phyloP scores from a whole-genome alignment of 345 rosid genomes.

The Moringa oleifera region DNA sequence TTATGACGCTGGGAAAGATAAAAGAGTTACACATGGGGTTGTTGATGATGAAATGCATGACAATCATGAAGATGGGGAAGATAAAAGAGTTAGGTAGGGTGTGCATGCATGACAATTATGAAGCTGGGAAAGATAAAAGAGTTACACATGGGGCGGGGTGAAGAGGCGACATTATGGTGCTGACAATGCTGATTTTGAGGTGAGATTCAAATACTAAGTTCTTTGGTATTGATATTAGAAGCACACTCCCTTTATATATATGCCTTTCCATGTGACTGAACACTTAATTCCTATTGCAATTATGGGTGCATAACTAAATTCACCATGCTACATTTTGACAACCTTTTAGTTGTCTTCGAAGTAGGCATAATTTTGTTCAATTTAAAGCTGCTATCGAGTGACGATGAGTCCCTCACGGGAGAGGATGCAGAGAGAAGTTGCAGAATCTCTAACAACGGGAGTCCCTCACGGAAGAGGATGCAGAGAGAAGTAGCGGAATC shows the following conservation, averaged over 20 bases:
- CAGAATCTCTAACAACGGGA: constrained; percentile 35
- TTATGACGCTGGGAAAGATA: too few relatives aligned
- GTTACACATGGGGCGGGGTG: constrained; percentile 54
- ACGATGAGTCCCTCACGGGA: constrained; percentile 10
- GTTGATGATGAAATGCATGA: constrained; percentile 66
- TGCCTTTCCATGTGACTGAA: too few relatives aligned
- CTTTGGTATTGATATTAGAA: too few relatives aligned
- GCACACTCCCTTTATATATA: too few relatives aligned
- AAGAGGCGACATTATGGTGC: constrained; percentile 38
- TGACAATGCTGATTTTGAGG: constrained; percentile 60
- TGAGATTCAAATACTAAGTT: constrained; percentile 18
- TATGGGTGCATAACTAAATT: too few relatives aligned
- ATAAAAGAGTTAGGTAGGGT: constrained; percentile 20
- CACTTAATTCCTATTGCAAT: too few relatives aligned
- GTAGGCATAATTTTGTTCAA: neutral
- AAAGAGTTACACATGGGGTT: too few relatives aligned
- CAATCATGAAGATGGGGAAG: constrained; percentile 51
- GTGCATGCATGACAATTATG: too few relatives aligned
- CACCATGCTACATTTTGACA: neutral
- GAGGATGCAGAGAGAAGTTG: constrained; percentile 67
- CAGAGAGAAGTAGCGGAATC: constrained; percentile 38
- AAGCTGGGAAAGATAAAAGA: too few relatives aligned
- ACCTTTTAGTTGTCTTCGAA: constrained; percentile 2
- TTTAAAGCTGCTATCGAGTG: neutral
- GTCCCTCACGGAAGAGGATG: constrained; percentile 44